phyloP scores from a whole-genome alignment of 2,329 filamentous ascomycete genomes.

The Berkeleyomyces basicola region DNA sequence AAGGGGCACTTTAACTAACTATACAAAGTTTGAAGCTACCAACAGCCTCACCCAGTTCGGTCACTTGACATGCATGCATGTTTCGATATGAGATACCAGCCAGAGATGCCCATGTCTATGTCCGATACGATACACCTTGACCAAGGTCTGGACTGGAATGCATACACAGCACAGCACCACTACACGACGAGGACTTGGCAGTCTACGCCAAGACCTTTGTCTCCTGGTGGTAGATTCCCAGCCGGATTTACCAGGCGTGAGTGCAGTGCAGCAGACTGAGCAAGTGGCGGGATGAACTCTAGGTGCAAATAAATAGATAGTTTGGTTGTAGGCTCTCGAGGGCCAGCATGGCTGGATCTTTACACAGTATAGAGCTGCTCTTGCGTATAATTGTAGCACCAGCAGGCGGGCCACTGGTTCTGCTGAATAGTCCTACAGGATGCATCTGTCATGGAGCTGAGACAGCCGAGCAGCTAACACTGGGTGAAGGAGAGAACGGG shows the following conservation, averaged over 20 bases:
- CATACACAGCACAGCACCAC: too few species aligned
- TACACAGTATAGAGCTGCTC: too few species aligned
- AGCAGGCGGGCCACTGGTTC: neutral
- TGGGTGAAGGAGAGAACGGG: too few species aligned
- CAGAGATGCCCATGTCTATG: neutral
- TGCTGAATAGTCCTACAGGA: neutral
- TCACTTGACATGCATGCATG: conserved; percentile 1
- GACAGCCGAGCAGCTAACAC: neutral
- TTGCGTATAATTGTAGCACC: too few species aligned
- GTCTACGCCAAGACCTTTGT: neutral
- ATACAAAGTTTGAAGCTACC: too few species aligned
- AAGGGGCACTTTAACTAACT: too few species aligned
- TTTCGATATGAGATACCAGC: neutral
- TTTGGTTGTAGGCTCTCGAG: too few species aligned
- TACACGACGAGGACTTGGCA: too few species aligned
- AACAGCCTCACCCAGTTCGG: neutral
- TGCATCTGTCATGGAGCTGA: neutral
- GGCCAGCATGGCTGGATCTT: neutral
- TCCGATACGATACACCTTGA: neutral
- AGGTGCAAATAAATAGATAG: too few species aligned
- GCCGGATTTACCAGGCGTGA: neutral
- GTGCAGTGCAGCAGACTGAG: too few species aligned
- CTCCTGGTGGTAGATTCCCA: neutral
- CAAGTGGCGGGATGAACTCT: too few species aligned
- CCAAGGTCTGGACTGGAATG: neutral